Evolutionary conservation across 257 asterid species (phyloP), one percentile per base, ranked within the genome.

Genomic region (Solanum chilense): DNA sequence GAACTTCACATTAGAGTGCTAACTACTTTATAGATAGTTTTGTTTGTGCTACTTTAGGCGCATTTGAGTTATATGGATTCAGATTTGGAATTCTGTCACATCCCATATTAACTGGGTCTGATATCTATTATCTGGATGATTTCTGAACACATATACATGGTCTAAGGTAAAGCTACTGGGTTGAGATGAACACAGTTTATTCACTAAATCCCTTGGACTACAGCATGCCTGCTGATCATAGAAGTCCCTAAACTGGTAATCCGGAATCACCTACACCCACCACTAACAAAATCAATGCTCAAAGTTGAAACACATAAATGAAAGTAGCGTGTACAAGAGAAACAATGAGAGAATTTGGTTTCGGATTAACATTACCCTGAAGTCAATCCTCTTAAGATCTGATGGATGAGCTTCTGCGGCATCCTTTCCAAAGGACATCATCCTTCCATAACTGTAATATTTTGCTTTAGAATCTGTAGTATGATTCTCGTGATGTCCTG

Each of bases 361-460:
- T 80, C 12, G 1, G 85, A 77, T 42, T 76, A 42, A 77, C 39
- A 68, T 92, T 92, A 95, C 99, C 98, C 97, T 91, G 84, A 95
- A 95, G 69, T 95, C 97, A 75, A 94, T 89, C 92, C 97, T 92
- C 81, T 92, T 91, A 80, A 94, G 93, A 87, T 94, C 89, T 86
- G 99, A 91, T 86, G 98, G 85, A 88, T 90, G 89, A 23, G 92
- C 93, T 29, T 92, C 89, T 11, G 94, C 91, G 25, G 90, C 90
- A 66, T 93, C 98, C 89, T 90, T 93, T 82, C 98, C 98, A 73
- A 95, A 95, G 37, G 98, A 95, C 82, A 95, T 90, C 10, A 95
- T 90, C 87, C 98, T 93, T 90, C 98, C 98, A 90, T 93, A 94
- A 83, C 90, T 88, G 39, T 87, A 90, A 45, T 12, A 87, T 64